A percentile compares a stretch with the other conserved stretches of the same genome.
Evolutionary conservation across 1,284 basidiomycete genomes (phyloP).

Genomic region (Ceratorhiza oryzae-sativae): DNA sequence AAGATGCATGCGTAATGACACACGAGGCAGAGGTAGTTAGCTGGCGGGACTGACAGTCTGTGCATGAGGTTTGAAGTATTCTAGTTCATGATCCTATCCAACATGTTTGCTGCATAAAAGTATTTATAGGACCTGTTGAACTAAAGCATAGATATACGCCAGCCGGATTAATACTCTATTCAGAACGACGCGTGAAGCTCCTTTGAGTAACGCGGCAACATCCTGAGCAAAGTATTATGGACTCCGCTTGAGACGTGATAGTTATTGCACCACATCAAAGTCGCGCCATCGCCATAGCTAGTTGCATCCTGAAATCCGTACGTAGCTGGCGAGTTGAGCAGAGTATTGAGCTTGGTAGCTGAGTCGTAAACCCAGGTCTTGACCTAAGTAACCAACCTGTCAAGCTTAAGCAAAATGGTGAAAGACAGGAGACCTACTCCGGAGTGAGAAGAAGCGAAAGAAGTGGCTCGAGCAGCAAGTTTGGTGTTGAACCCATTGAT

Average conservation of each 20-base stretch:
- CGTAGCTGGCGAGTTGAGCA: conserved; percentile 38
- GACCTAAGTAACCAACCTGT: not conserved
- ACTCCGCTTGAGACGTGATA: conserved; percentile 37
- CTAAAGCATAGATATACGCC: conserved; percentile 2
- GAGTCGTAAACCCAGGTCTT: conserved; percentile 39
- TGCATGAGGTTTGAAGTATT: not conserved
- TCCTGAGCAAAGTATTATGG: conserved; percentile 31
- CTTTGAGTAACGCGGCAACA: conserved; percentile 26
- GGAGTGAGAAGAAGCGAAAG: conserved; percentile 34
- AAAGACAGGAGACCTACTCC: conserved; percentile 5
- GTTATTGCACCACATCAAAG: conserved; percentile 43
- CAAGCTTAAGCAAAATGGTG: not conserved
- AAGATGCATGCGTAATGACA: conserved; percentile 83
- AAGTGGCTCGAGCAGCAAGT: conserved; percentile 31
- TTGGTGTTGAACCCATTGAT: conserved; percentile 41
- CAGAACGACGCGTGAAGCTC: conserved; percentile 25
- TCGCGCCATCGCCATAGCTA: conserved; percentile 37
- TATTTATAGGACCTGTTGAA: not conserved
- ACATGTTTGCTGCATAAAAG: not conserved
- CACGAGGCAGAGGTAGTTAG: conserved; percentile 76
- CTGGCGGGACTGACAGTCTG: conserved; percentile 6
- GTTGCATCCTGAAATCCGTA: conserved; percentile 42
- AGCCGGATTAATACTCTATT: not conserved
- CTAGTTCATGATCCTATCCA: not conserved
- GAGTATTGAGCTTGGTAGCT: conserved; percentile 22